Evolutionary conservation across 2,329 filamentous ascomycete genomes (phyloP).

Genomic region (Fusarium sp.): DNA sequence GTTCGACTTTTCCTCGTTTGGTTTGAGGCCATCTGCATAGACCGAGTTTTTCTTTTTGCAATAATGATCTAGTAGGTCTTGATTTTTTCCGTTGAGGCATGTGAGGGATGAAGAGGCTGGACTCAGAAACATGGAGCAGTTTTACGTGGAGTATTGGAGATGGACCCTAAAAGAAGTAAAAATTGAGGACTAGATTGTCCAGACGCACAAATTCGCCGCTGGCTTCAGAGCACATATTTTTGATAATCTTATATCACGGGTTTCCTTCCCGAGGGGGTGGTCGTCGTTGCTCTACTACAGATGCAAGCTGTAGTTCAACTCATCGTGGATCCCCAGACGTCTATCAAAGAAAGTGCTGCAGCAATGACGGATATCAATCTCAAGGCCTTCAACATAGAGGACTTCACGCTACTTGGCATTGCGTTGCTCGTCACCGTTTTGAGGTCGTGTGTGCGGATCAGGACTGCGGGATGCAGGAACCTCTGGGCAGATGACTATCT

Average conservation of each 20-base stretch:
- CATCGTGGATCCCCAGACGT: slow-evolving; percentile 27
- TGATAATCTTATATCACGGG: slow-evolving; percentile 21
- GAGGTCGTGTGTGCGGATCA: slow-evolving; percentile 61
- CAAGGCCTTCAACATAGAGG: slow-evolving; percentile 46
- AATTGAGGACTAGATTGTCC: not conserved
- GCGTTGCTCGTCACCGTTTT: slow-evolving; percentile 61
- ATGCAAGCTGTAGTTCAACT: not conserved
- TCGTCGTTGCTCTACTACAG: not conserved
- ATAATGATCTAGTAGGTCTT: not conserved
- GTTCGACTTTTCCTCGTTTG: slow-evolving; percentile 25
- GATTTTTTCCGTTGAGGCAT: slow-evolving; percentile 4
- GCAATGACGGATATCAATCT: slow-evolving; percentile 40
- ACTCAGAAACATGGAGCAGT: not conserved
- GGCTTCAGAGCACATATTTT: not conserved
- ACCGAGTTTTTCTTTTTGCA: slow-evolving; percentile 9
- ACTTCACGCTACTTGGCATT: slow-evolving; percentile 59
- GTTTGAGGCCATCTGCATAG: not conserved
- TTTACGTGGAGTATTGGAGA: not conserved
- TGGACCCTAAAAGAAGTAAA: slow-evolving; percentile 6
- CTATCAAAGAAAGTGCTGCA: slow-evolving; percentile 33
- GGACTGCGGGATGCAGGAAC: slow-evolving; percentile 58
- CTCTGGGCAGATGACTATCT: slow-evolving; percentile 69
- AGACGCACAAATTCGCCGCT: not conserved
- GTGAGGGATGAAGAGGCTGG: slow-evolving; percentile 8
- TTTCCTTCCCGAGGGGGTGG: not conserved